Evolutionary conservation across 495 filamentous ascomycete species (phyloP), one percentile per base, ranked within the genome.

Genomic region (Aspergillus leporis): DNA sequence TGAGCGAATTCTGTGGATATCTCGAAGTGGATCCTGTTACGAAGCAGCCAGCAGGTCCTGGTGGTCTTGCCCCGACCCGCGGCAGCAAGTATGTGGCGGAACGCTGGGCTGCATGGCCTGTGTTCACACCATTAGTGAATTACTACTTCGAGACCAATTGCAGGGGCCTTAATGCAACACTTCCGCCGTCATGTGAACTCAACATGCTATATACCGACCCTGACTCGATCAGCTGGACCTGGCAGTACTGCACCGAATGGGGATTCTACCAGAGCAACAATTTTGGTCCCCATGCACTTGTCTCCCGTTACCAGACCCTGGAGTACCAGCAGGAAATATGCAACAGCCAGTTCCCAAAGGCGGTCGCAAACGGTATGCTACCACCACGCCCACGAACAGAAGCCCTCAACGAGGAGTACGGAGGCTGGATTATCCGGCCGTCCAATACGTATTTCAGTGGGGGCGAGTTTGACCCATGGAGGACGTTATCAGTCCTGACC

Each of bases 181-280:
- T 49, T 13, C 61, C 64, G 0, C 60, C 70, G 0, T 64, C 72
- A 1, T 85, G 83, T 61, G 58, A 71, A 16, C 58, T 85, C 32
- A 70, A 74, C 30, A 63, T 70, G n/a, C 55, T 53, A 5, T 63
- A 70, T 32, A 62, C 62, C 18, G 74, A 79, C 19, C 64, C 78
- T 0, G 67, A 71, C 43, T 55, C 60, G 9, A 78, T 85, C 51
- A 70, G 73, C 51, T 87, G 84, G 84, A 78, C 69, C 8, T 87
- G 83, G 83, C 82, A 85, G 62, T 84, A 81, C 62, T 86, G 84
- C 67, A 81, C 81, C 12, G 78, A 86, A 65, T 85, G 76, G 73
- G 84, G 84, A 38, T 81, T 74, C 61, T 80, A 78, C 61, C 83
- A 85, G 61, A 74, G 73, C 59, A 76, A 79, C 59, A 86, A 86